Conservation (phyloP, 805 yeast species). For the Saccharomyces paradoxus region DNA sequence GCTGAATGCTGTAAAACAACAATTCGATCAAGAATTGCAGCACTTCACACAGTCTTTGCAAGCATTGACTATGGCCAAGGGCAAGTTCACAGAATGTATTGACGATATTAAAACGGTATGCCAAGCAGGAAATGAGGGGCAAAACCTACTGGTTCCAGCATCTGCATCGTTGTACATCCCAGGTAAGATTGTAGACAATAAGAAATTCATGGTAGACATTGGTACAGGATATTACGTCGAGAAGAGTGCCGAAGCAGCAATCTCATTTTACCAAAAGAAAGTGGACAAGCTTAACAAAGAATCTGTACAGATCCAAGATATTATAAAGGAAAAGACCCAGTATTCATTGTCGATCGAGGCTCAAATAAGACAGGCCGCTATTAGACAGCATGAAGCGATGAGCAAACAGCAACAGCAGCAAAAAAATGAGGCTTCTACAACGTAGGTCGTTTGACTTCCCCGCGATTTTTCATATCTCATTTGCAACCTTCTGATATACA, state of each 20-base stretch:
- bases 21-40: conserved; percentile 75
- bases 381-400: conserved; percentile 15
- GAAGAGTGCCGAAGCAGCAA: conserved; percentile 59
- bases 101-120: conserved; percentile 54
- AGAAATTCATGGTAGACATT: conserved; percentile 78
- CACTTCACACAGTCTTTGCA: conserved; percentile 78
- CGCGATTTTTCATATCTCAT: not conserved
- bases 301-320: conserved; percentile 60
- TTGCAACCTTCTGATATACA: not conserved
- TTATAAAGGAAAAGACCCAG: conserved; percentile 67
- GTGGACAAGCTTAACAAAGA: conserved; percentile 66
- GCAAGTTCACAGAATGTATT: conserved; percentile 74
- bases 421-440: conserved; percentile 21
- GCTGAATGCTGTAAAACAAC: conserved; percentile 70
- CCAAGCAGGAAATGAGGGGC: conserved; percentile 34
- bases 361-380: conserved; percentile 25
- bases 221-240: conserved; percentile 96
- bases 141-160: conserved; percentile 70
- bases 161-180: conserved; percentile 86
- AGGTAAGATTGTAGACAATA: conserved; percentile 58
- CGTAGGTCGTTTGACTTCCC: conserved; percentile 29
- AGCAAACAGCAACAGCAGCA: conserved; percentile 7
- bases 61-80: conserved; percentile 75
- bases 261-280: conserved; percentile 63
- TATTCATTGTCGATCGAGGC: conserved; percentile 27